Conservation (phyloP, 495 filamentous ascomycete species). For the Hyaloscypha bicolor region DNA sequence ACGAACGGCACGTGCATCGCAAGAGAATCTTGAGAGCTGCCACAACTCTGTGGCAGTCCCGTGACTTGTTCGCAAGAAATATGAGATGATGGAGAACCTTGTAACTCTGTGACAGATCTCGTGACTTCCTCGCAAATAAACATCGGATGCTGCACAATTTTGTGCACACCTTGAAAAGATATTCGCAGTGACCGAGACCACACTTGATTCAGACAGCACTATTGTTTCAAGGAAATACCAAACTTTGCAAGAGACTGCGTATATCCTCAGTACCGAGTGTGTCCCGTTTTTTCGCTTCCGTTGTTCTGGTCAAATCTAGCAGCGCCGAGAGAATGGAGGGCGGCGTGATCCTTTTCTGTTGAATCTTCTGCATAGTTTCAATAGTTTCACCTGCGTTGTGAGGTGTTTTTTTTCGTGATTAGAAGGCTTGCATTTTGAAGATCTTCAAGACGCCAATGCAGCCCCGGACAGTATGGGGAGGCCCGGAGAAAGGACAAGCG, state of each 20-base stretch:
- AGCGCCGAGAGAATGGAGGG: not conserved
- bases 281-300: not conserved
- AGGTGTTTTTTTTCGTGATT: not conserved
- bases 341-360: not conserved
- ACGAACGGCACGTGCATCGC: not conserved
- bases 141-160: constrained; percentile 1
- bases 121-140: constrained; percentile 3
- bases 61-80: not conserved
- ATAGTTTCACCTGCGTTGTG: not conserved
- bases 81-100: not conserved
- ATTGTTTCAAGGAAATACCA: not conserved
- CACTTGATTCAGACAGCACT: not conserved
- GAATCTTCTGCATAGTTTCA: not conserved
- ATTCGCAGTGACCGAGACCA: not conserved
- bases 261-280: not conserved
- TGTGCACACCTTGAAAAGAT: not conserved
- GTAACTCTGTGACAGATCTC: not conserved
- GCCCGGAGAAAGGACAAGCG: not conserved
- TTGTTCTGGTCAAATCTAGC: not conserved
- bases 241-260: not conserved
- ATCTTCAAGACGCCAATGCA: not conserved
- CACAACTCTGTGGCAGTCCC: constrained; percentile 6
- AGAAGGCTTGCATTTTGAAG: not conserved
- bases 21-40: not conserved
- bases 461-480: not conserved